phyloP scores from a whole-genome alignment of 2,329 filamentous ascomycete genomes.

The Dactylellina parvicollis region DNA sequence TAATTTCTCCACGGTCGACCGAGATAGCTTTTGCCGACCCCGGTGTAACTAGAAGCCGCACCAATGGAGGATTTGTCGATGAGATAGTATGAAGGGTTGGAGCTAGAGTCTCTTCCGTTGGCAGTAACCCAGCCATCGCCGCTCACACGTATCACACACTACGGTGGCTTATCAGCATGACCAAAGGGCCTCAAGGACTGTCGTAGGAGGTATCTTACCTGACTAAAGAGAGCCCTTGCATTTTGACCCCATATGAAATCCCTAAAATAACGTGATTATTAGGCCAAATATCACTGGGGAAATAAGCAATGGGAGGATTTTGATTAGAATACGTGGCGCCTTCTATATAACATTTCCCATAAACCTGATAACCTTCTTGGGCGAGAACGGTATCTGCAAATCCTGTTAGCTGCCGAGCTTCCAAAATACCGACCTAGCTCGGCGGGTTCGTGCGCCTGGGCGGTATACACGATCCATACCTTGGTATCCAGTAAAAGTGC shows the following conservation, averaged over 20 bases:
- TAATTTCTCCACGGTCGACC: constrained; percentile 68
- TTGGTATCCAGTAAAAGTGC: constrained; percentile 68
- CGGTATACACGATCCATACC: constrained; percentile 1
- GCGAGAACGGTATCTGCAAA: constrained; percentile 65
- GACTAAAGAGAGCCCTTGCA: constrained; percentile 66
- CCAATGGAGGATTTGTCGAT: constrained; percentile 67
- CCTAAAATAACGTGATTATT: constrained; percentile 22
- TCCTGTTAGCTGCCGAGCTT: too few relatives aligned
- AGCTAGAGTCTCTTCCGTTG: constrained; percentile 62
- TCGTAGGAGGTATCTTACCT: constrained; percentile 59
- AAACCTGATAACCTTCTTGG: constrained; percentile 67
- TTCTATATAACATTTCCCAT: constrained; percentile 68
- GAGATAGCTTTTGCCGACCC: constrained; percentile 64
- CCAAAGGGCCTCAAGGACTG: not conserved
- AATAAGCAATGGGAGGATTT: not conserved
- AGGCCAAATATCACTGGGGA: not conserved
- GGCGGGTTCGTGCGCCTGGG: constrained; percentile 54
- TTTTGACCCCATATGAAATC: constrained; percentile 71
- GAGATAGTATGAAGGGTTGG: constrained; percentile 66
- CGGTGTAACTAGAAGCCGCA: constrained; percentile 61
- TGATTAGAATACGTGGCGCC: constrained; percentile 63
- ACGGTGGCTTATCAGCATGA: not conserved
- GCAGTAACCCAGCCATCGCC: constrained; percentile 65
- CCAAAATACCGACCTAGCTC: too few relatives aligned
- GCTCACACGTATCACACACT: constrained; percentile 63